Evolutionary conservation across 768 basidiomycete genomes (phyloP).

Genomic region (Amanita pallidorosea): DNA sequence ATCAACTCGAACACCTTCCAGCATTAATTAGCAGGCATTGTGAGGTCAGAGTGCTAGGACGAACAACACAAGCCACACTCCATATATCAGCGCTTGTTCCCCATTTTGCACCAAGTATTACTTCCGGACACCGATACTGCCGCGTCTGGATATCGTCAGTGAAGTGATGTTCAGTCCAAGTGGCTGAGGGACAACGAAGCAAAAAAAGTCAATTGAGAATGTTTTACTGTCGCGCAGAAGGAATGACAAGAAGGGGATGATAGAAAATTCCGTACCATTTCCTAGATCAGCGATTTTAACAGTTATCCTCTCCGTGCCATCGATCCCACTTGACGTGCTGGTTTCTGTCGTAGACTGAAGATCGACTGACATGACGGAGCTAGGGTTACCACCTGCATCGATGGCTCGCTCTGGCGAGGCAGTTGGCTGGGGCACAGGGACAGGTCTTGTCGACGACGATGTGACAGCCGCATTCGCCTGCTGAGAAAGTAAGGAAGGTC

Average conservation of each 20-base stretch:
- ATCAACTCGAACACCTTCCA: constrained; percentile 86
- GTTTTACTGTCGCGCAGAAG: not conserved
- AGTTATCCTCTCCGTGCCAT: constrained; percentile 61
- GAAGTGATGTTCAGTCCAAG: constrained; percentile 92
- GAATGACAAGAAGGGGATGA: constrained; percentile 3
- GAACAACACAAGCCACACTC: constrained; percentile 90
- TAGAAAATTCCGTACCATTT: constrained; percentile 50
- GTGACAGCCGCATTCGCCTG: constrained; percentile 36
- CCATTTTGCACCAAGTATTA: constrained; percentile 95
- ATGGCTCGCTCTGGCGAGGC: constrained; percentile 11
- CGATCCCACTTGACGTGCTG: constrained; percentile 12
- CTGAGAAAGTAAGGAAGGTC: constrained; percentile 68
- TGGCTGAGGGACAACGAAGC: constrained; percentile 32
- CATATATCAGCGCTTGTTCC: constrained; percentile 92
- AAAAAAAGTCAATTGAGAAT: not conserved
- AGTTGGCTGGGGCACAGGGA: constrained; percentile 13
- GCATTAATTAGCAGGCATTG: constrained; percentile 1
- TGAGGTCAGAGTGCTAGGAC: constrained; percentile 16
- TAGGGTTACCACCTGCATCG: constrained; percentile 11
- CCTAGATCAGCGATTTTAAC: constrained; percentile 99
- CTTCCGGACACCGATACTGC: constrained; percentile 96
- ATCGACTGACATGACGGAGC: constrained; percentile 25
- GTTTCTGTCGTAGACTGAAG: constrained; percentile 19
- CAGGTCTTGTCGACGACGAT: constrained; percentile 13
- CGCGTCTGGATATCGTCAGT: constrained; percentile 98